Percentiles rank a stretch among this genome's conserved stretches.
Evolutionary conservation across 2,329 filamentous ascomycete genomes (phyloP).

Genomic region (Fusarium abutilonis): DNA sequence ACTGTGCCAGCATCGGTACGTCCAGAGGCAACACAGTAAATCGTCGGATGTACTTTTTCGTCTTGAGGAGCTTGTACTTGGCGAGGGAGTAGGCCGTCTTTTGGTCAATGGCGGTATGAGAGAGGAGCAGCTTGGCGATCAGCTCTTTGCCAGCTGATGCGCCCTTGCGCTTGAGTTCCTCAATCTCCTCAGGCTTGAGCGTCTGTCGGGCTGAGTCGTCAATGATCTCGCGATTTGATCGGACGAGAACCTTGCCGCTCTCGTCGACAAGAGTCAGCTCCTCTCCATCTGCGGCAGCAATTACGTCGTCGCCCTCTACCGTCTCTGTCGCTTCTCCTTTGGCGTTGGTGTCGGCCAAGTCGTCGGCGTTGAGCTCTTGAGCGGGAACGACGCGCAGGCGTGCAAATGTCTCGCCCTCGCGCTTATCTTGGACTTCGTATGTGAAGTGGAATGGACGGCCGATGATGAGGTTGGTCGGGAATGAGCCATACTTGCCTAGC

Average conservation of each 20-base stretch:
- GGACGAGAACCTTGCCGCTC: slow-evolving; percentile 58
- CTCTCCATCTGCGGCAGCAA: slow-evolving; percentile 52
- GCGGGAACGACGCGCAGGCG: slow-evolving; percentile 81
- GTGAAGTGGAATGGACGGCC: slow-evolving; percentile 92
- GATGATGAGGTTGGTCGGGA: slow-evolving; percentile 88
- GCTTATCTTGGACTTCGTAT: slow-evolving; percentile 84
- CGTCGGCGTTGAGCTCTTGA: slow-evolving; percentile 83
- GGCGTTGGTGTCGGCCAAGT: slow-evolving; percentile 62
- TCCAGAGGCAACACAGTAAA: slow-evolving; percentile 89
- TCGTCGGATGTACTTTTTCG: slow-evolving; percentile 88
- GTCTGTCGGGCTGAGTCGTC: slow-evolving; percentile 76
- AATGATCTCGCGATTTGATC: slow-evolving; percentile 67
- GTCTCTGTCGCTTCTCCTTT: slow-evolving; percentile 53
- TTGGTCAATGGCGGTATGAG: slow-evolving; percentile 88
- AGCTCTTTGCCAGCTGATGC: slow-evolving; percentile 85
- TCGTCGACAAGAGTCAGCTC: slow-evolving; percentile 58
- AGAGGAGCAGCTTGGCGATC: slow-evolving; percentile 90
- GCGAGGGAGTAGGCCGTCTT: slow-evolving; percentile 94
- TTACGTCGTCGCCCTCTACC: slow-evolving; percentile 56
- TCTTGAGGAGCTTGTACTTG: slow-evolving; percentile 95
- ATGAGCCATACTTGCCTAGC: slow-evolving; percentile 91
- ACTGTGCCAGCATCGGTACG: slow-evolving; percentile 77
- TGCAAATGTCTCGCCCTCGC: slow-evolving; percentile 70
- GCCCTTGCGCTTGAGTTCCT: slow-evolving; percentile 77
- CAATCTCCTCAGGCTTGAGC: slow-evolving; percentile 78